Evolutionary conservation across 768 basidiomycete genomes (phyloP).

Genomic region (Mycena galopus): DNA sequence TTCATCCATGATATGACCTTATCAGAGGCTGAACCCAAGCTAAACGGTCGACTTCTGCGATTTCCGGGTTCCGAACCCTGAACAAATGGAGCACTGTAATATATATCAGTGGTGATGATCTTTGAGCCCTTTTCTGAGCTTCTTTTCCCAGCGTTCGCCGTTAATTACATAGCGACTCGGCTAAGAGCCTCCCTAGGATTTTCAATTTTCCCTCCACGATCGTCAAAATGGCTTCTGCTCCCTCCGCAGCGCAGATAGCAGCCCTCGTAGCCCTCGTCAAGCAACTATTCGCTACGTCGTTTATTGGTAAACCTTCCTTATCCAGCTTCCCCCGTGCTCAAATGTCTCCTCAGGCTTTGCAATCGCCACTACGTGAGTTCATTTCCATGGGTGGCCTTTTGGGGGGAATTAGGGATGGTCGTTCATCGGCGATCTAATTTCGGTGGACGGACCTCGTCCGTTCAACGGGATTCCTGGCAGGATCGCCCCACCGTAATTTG

Average conservation of each 20-base stretch:
- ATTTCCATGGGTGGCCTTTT: neutral
- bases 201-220: neutral
- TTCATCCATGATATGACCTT: too few relatives aligned
- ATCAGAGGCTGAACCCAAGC: too few relatives aligned
- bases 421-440: neutral
- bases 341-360: slow-evolving; percentile 10
- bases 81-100: neutral
- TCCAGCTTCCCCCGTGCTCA: neutral
- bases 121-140: neutral
- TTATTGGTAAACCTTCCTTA: slow-evolving; percentile 3
- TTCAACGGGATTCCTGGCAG: neutral
- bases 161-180: neutral
- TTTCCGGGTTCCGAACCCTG: neutral
- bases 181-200: neutral
- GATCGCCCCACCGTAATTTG: neutral
- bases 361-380: slow-evolving; percentile 24
- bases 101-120: too few relatives aligned
- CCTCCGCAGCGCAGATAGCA: slow-evolving; percentile 25
- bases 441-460: neutral
- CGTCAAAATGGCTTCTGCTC: slow-evolving; percentile 17
- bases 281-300: slow-evolving; percentile 24
- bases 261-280: slow-evolving; percentile 22
- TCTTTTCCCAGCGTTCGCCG: neutral
- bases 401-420: too few relatives aligned
- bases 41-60: too few relatives aligned